phyloP scores from a whole-genome alignment of 2,329 filamentous ascomycete genomes.

The Neospermospora avenae region DNA sequence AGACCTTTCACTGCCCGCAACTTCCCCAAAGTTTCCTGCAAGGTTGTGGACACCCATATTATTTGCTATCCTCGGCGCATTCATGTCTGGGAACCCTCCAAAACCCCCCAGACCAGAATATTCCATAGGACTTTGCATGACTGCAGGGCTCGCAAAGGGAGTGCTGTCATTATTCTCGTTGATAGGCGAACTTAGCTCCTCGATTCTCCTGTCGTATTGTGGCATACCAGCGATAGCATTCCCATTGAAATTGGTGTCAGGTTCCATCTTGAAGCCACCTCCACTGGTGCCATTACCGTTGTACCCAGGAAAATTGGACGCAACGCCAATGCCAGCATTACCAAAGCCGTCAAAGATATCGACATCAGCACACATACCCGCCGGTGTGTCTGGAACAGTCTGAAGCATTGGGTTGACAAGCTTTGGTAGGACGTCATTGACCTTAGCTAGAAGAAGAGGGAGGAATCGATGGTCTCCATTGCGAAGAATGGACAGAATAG shows the following conservation, averaged over 20 bases:
- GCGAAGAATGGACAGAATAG: conserved; percentile 66
- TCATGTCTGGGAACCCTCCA: conserved; percentile 24
- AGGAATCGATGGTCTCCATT: conserved; percentile 74
- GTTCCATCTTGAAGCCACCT: conserved; percentile 33
- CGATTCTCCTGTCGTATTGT: conserved; percentile 28
- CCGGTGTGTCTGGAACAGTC: conserved; percentile 51
- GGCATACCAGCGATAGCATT: conserved; percentile 20
- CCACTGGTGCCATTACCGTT: conserved; percentile 29
- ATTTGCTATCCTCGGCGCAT: conserved; percentile 15
- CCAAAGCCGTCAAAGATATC: conserved; percentile 67
- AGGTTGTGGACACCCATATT: conserved; percentile 14
- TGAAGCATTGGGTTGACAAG: conserved; percentile 59
- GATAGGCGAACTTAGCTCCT: conserved; percentile 29
- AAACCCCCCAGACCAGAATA: conserved; percentile 26
- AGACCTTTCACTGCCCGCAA: conserved; percentile 19
- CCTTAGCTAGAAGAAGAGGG: conserved; percentile 72
- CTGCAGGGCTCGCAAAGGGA: conserved; percentile 26
- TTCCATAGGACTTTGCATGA: conserved; percentile 29
- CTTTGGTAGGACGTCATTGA: conserved; percentile 66
- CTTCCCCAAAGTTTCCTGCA: conserved; percentile 21
- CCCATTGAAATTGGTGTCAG: conserved; percentile 23
- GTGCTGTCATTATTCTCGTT: conserved; percentile 21
- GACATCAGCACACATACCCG: conserved; percentile 39
- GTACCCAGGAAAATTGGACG: conserved; percentile 29
- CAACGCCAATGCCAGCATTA: conserved; percentile 53